Conservation (phyloP, 179 eudicot species). For the Kewa caespitosa region DNA sequence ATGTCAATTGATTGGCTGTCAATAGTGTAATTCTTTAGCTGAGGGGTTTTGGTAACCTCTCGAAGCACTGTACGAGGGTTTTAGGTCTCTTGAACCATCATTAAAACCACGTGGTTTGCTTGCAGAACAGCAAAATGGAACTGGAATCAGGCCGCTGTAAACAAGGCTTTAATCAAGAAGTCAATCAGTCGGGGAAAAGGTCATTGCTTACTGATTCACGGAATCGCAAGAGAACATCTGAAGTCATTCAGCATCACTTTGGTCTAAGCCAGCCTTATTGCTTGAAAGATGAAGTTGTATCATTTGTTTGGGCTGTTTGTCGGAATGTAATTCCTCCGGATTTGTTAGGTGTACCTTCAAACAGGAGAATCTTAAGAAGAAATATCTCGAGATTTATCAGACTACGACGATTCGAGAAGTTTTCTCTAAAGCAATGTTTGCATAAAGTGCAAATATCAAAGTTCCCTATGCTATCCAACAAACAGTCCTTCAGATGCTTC, state of each 20-base stretch:
- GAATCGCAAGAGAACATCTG: conserved; percentile 18
- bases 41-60: not conserved
- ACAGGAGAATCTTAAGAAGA: conserved; percentile 59
- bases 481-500: conserved; percentile 30
- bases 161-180: conserved; percentile 16
- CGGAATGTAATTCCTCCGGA: conserved; percentile 64
- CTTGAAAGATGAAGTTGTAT: conserved; percentile 59
- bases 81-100: not conserved
- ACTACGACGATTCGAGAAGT: conserved; percentile 71
- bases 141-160: not conserved
- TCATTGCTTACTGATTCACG: conserved; percentile 3
- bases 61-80: not conserved
- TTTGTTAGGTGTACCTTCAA: conserved; percentile 58
- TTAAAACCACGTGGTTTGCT: conserved; percentile 1
- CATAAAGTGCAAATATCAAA: conserved; percentile 53
- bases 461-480: conserved; percentile 60
- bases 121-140: conserved; percentile 27
- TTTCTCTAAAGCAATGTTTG: conserved; percentile 62
- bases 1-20: not conserved
- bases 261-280: conserved; percentile 47
- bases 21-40: not conserved
- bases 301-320: conserved; percentile 90
- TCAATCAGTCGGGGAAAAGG: not conserved
- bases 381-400: conserved; percentile 64
- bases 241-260: conserved; percentile 30